Percentiles rank a stretch among this genome's conserved stretches.
Evolutionary conservation across 805 yeast genomes (phyloP).

Genomic region (Metschnikowia kunwiensis): DNA sequence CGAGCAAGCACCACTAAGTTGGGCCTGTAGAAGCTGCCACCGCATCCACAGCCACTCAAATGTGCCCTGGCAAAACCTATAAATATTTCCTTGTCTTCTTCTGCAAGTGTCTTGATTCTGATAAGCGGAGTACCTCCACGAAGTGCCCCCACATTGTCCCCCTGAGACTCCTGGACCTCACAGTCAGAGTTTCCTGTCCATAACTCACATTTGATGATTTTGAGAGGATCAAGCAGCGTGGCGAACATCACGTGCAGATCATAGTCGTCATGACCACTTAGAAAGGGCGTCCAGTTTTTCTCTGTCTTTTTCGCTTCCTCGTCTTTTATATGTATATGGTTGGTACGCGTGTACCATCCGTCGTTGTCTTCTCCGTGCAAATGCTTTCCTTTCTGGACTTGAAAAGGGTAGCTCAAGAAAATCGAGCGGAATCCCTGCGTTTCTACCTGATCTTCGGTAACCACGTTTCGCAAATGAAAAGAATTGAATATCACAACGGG

Average conservation of each 20-base stretch:
- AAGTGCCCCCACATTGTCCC: constrained; percentile 19
- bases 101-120: constrained; percentile 4
- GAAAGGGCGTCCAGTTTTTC: constrained; percentile 41
- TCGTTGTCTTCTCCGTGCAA: constrained; percentile 1
- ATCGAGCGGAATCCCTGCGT: constrained; percentile 8
- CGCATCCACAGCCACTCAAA: constrained; percentile 43
- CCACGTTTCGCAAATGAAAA: constrained; percentile 13
- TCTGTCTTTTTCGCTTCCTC: constrained; percentile 15
- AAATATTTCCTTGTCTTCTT: constrained; percentile 37
- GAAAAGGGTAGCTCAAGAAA: constrained; percentile 18
- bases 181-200: constrained; percentile 23
- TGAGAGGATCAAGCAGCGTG: constrained; percentile 32
- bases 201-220: constrained; percentile 30
- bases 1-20: constrained; percentile 36
- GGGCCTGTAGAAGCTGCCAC: constrained; percentile 43
- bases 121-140: constrained; percentile 24
- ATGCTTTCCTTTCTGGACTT: constrained; percentile 15
- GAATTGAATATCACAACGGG: constrained; percentile 47
- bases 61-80: constrained; percentile 47
- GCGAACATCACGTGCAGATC: constrained; percentile 30
- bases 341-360: constrained; percentile 9
- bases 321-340: constrained; percentile 7
- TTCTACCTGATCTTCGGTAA: constrained; percentile 13
- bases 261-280: constrained; percentile 24
- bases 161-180: constrained; percentile 9